A percentile compares a stretch with the other conserved stretches of the same genome.
Evolutionary conservation across 129 eudicot genomes (phyloP).

Genomic region (Centaurea solstitialis): DNA sequence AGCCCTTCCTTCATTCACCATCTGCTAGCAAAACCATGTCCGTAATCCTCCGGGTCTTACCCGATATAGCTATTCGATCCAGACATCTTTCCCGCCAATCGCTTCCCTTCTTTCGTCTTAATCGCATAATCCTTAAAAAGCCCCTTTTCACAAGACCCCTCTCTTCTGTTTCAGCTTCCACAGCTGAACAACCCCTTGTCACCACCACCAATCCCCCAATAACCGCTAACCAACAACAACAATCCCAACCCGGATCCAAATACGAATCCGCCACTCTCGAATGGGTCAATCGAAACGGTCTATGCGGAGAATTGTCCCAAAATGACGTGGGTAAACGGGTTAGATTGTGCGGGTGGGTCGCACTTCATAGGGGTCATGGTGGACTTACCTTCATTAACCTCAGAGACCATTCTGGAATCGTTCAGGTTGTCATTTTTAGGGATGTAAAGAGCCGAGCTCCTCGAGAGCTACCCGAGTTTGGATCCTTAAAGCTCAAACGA

Average conservation of each 20-base stretch:
- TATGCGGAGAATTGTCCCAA: constrained; percentile 77
- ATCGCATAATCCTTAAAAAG: constrained; percentile 21
- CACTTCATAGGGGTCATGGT: constrained; percentile 87
- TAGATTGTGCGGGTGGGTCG: constrained; percentile 94
- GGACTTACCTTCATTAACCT: constrained; percentile 78
- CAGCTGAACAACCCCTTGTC: constrained; percentile 37
- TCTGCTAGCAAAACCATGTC: constrained; percentile 49
- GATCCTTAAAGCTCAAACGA: no score
- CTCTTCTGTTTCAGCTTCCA: constrained; percentile 43
- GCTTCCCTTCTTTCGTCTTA: constrained; percentile 33
- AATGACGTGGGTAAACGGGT: constrained; percentile 85
- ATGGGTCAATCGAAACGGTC: constrained; percentile 67
- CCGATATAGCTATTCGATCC: constrained; percentile 60
- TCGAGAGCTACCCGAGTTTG: no score
- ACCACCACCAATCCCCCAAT: not conserved
- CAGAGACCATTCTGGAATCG: constrained; percentile 80
- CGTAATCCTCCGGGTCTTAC: constrained; percentile 62
- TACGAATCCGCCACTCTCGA: constrained; percentile 40
- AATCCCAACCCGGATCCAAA: constrained; percentile 28
- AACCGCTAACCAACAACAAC: constrained; percentile 23
- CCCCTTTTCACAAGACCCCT: constrained; percentile 19
- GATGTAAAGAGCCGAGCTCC: no score
- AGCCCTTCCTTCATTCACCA: constrained; percentile 7
- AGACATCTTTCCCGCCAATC: constrained; percentile 42
- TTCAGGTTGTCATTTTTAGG: no score